Percentiles rank a stretch among this genome's conserved stretches.
Evolutionary conservation across 805 yeast species (phyloP).

Genomic region (Metschnikowia amazonensis): DNA sequence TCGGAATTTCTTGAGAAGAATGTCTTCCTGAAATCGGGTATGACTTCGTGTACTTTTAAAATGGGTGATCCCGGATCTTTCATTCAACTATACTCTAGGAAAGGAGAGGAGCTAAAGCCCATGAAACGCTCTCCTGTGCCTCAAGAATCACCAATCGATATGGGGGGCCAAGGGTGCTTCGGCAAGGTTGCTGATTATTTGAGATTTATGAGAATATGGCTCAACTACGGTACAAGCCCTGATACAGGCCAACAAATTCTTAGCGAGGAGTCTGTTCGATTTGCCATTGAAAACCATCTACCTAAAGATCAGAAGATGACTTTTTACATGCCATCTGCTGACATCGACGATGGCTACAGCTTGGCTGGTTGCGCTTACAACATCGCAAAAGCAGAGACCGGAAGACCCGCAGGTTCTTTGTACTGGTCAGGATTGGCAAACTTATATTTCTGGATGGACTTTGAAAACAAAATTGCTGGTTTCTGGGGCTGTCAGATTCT

Average conservation of each 20-base stretch:
- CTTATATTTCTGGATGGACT: constrained; percentile 39
- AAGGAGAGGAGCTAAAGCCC: constrained; percentile 3
- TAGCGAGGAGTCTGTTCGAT: constrained; percentile 25
- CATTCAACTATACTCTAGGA: constrained; percentile 9
- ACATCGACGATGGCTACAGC: constrained; percentile 28
- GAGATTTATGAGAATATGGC: constrained; percentile 34
- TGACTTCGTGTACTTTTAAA: constrained; percentile 23
- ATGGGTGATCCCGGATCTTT: constrained; percentile 6
- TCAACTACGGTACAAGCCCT: constrained; percentile 41
- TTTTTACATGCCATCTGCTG: constrained; percentile 19
- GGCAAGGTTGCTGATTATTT: constrained; percentile 37
- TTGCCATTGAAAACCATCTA: constrained; percentile 32
- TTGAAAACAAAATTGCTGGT: constrained; percentile 35
- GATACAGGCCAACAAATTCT: constrained; percentile 32
- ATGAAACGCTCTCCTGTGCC: constrained; percentile 11
- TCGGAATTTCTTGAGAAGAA: constrained; percentile 29
- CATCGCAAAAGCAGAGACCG: constrained; percentile 25
- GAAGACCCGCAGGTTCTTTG: constrained; percentile 33
- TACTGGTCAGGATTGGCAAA: constrained; percentile 42
- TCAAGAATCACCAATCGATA: constrained; percentile 25
- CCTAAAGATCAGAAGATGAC: constrained; percentile 21
- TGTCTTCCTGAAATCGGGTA: constrained; percentile 34
- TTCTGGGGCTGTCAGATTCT: constrained; percentile 38
- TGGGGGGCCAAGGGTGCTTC: constrained; percentile 45
- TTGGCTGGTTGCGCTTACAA: constrained; percentile 31